Evolutionary conservation across 768 basidiomycete genomes (phyloP), one percentile per base, ranked within the genome.

Genomic region (Rhizopogon vulgaris): DNA sequence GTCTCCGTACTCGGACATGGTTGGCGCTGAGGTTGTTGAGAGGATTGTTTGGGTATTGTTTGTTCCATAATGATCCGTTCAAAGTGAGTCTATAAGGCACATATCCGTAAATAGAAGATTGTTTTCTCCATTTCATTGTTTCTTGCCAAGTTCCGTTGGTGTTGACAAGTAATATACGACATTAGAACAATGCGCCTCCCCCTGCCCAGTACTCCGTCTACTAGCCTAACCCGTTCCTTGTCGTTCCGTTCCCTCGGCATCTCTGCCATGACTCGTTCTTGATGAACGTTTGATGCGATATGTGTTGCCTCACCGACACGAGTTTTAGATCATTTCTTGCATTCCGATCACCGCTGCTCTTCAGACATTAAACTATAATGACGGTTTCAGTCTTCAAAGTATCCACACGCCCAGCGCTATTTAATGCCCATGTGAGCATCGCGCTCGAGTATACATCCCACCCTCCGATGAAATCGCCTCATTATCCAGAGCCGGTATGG

Each of bases 1-100:
- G 51, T 69, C 52, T 66, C 65, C 65, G 22, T 39, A 24, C 39
- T 53, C 54, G 38, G 67, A 63, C 68, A 68, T 68, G 39, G 51
- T 60, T 28, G 22, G 41, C 34, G 17, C 45, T 48, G 32, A 34
- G 25, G 38, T 12, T 25, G 38, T 12, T 25, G 32, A 37, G 41
- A 45, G 41, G 42, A 49, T 51, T 56, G 27, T 47, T 15, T 32
- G 30, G 14, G 11, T 17, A 10, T 17, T 30, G n/a, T 49, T 53
- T 56, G 40, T 1, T 46, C 30, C 28, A 18, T 18, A 12, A 30
- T 45, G 28, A 43, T 45, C 43, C 43, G 28, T 30, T 30, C 28
- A 22, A 1, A 22, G 22, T 3, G 3, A 22, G 3, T 22, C 22
- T 22, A n/a, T n/a, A 22, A 22, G 22, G 22, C 22, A 22, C 22